Base-by-base conservation (phyloP, 2,329 filamentous ascomycete species). In the Colletotrichum sp. region DNA sequence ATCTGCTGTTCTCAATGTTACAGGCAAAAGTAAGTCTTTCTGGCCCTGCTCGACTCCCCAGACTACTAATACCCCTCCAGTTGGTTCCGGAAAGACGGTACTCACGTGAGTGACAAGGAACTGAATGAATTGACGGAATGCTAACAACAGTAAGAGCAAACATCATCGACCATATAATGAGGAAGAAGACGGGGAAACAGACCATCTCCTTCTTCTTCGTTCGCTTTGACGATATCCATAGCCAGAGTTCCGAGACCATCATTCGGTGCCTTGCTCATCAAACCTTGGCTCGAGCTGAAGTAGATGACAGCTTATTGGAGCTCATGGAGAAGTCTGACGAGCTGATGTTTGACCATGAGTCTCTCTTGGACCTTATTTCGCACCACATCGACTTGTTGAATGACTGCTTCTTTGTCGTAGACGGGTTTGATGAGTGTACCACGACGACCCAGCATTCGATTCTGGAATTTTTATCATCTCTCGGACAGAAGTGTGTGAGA, bases 301-400 rank as follows among this genome's bases (percentile, higher is more conserved):
- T 61, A 2, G 6, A 36, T 11, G 21, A 61, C 3, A 31, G 6
- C 4, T 8, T 61, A 1, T 8, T 59, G 27, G 18, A 33, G 18
- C 18, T 59, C 5, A 12, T 59, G 31, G 18, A 59, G 13, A 24
- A 36, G 16, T 13, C 29, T 0, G 31, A 59, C 16, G 4, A 5
- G 0, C 13, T 12, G 0, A 16, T 34, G 18, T 61, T 61, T 24
- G 29, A 61, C 0, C 1, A 36, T 3, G 31, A 36, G 5, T 33
- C 57, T 36, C 57, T 61, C 24, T 31, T 61, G 18, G 31, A 61
- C 13, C 57, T 61, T 16, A 7, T 61, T 33, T 12, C 1, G 4
- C 18, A n/a, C 9, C 15, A 13, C 0, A 8, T 34, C 5, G 18
- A 8, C 0, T 9, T 21, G 9, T 0, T 34, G 0, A 18, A 61